Conservation (phyloP, 1,139 yeast species). For the Protomyces gravidus region DNA sequence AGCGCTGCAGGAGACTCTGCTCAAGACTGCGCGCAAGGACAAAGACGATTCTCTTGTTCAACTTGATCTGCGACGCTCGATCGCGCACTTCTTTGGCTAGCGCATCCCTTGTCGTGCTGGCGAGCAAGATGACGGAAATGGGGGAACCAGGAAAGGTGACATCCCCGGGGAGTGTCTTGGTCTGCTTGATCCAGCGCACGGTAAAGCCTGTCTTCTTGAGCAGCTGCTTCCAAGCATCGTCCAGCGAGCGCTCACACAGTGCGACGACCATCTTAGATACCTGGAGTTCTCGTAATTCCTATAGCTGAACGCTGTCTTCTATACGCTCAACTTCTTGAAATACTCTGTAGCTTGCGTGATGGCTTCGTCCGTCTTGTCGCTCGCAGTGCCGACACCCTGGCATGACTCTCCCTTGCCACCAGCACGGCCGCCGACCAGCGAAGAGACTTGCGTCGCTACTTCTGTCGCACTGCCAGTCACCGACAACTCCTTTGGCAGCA, state of each 20-base stretch:
- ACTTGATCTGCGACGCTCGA: background rate
- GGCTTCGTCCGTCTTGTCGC: slow-evolving; percentile 65
- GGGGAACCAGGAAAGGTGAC: background rate
- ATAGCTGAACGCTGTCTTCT: background rate
- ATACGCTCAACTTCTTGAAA: slow-evolving; percentile 1
- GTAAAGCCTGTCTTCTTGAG: background rate
- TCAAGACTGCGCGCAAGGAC: background rate
- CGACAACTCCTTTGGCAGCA: slow-evolving; percentile 69
- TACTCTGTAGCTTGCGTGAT: slow-evolving; percentile 52
- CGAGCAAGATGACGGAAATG: background rate
- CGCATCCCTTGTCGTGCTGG: background rate
- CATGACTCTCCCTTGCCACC: slow-evolving; percentile 97
- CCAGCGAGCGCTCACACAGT: background rate
- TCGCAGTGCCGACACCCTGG: slow-evolving; percentile 93
- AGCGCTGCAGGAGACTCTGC: background rate
- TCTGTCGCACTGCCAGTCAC: slow-evolving; percentile 72
- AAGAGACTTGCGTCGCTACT: slow-evolving; percentile 66
- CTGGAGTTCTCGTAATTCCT: background rate
- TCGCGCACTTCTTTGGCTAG: background rate
- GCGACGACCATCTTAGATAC: background rate
- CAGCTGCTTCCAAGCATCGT: background rate
- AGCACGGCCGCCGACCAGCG: slow-evolving; percentile 87
- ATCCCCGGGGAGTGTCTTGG: background rate
- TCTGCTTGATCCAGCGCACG: background rate
- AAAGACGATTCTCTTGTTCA: background rate